Percentiles rank a stretch among this genome's conserved stretches.
Evolutionary conservation across 257 asterid species (phyloP).

Genomic region (Dorcoceras hygrometricum): DNA sequence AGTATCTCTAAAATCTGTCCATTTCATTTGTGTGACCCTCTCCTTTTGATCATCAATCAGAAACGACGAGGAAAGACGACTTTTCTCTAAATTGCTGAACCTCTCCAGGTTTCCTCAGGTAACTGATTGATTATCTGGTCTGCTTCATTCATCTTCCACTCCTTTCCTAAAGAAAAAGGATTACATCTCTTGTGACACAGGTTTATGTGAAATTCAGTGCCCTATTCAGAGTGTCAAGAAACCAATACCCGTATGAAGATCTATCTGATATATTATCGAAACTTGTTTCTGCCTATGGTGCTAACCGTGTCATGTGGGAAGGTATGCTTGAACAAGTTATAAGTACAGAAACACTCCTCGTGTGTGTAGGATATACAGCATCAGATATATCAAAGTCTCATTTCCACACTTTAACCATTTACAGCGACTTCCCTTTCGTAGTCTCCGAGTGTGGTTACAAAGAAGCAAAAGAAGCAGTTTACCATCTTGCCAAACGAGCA

Average conservation of each 20-base stretch:
- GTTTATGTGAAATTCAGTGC: conserved; percentile 73
- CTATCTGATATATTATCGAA: conserved; percentile 41
- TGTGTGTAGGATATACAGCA: too few relatives aligned
- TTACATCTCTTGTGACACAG: conserved; percentile 44
- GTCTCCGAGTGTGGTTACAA: conserved; percentile 73
- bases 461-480: conserved; percentile 65
- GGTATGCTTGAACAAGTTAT: conserved; percentile 32
- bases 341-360: neutral
- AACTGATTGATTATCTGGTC: neutral
- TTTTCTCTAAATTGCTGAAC: conserved; percentile 48
- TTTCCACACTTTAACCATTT: neutral
- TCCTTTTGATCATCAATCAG: conserved; percentile 36
- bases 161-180: neutral
- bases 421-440: conserved; percentile 78
- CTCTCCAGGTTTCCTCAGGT: conserved; percentile 81
- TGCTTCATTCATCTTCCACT: neutral
- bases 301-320: conserved; percentile 87
- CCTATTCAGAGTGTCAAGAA: conserved; percentile 69
- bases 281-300: conserved; percentile 66
- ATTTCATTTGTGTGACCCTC: neutral
- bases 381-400: neutral
- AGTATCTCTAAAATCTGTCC: conserved; percentile 15
- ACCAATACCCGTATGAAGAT: conserved; percentile 60
- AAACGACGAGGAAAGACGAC: conserved; percentile 45
- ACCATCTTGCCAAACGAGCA: conserved; percentile 39